phyloP scores from a whole-genome alignment of 139 green algal genomes.

The Ettlia oleoabundans region DNA sequence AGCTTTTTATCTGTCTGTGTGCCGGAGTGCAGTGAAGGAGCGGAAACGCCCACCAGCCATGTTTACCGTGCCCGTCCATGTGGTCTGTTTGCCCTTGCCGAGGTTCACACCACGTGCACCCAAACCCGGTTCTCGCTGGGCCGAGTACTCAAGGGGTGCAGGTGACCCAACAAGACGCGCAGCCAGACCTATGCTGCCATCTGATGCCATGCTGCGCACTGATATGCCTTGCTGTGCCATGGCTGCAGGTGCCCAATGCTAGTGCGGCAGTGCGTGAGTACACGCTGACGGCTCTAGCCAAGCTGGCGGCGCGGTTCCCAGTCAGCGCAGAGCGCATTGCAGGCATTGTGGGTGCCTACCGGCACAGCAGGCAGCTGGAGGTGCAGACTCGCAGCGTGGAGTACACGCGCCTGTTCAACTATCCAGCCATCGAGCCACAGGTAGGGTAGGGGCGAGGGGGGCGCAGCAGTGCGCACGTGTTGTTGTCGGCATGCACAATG shows the following conservation, averaged over 20 bases:
- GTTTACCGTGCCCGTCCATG: no score
- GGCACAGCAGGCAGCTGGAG: constrained; percentile 73
- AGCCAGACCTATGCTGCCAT: no score
- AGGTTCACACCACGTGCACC: no score
- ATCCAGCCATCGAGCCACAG: constrained; percentile 63
- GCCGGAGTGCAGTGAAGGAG: no score
- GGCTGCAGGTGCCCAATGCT: not conserved
- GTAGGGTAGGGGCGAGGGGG: not conserved
- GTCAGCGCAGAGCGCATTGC: constrained; percentile 34
- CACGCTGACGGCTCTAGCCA: constrained; percentile 84
- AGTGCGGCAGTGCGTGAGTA: constrained; percentile 57
- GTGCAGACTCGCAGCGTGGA: constrained; percentile 81
- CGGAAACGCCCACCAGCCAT: no score
- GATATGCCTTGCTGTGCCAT: no score
- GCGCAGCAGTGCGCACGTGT: not conserved
- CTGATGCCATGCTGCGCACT: no score
- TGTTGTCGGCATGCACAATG: not conserved
- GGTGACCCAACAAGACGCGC: no score
- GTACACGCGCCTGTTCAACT: constrained; percentile 76
- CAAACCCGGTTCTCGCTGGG: not conserved
- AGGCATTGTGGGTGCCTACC: constrained; percentile 63
- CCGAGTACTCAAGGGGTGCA: no score
- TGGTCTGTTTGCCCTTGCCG: no score
- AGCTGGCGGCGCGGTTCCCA: constrained; percentile 80
- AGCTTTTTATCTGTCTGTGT: not conserved